Base-by-base conservation (phyloP, 2,329 filamentous ascomycete genomes). In the Trichoderma sp. region DNA sequence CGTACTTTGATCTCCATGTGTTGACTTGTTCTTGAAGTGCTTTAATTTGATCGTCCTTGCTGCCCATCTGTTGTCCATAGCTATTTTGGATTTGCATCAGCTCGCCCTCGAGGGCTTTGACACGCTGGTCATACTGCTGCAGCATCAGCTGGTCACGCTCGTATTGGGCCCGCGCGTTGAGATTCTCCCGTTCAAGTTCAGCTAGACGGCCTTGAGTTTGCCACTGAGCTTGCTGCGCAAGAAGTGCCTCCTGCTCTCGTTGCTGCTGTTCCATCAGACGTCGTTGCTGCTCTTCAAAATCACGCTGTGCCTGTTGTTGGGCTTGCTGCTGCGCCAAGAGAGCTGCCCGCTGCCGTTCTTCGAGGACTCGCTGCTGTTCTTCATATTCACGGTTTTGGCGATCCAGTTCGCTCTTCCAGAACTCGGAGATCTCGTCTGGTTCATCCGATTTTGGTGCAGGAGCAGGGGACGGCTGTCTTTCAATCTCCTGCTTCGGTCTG, bases 71-170 rank as follows among this genome's bases (percentile, higher is more conserved):
- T 79, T 97, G 91, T 53, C 91, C 90, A 74, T 92, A 91, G 78
- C 94, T 97, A 74, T 86, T 88, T 75, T 93, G 92, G 64, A 98
- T 86, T 73, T 97, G 92, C 58, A 86, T 82, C 72, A 99, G 87
- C 81, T 99, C 96, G 67, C 89, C 88, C 80, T 99, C 96, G 14
- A 99, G 83, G 24, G 93, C 91, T 83, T 97, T 98, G 77, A 99
- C 94, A 71, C 95, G 89, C 77, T 93, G 91, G 73, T 99, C 96
- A 77, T 97, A 99, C 78, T 98, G 95, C 80, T 97, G 93, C 55
- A 99, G 86, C 92, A 98, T 93, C 53, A 99, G 85, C 81, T 98
- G 96, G 78, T 99, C 94, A n/a, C 91, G 91, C 80, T 98, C 94
- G 77, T 97, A 98, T 80, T 98, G 96, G 10, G 94, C 93, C 53